Evolutionary conservation across 2,329 filamentous ascomycete genomes (phyloP), one percentile per base, ranked within the genome.

Genomic region (Grosmannia penicillata): DNA sequence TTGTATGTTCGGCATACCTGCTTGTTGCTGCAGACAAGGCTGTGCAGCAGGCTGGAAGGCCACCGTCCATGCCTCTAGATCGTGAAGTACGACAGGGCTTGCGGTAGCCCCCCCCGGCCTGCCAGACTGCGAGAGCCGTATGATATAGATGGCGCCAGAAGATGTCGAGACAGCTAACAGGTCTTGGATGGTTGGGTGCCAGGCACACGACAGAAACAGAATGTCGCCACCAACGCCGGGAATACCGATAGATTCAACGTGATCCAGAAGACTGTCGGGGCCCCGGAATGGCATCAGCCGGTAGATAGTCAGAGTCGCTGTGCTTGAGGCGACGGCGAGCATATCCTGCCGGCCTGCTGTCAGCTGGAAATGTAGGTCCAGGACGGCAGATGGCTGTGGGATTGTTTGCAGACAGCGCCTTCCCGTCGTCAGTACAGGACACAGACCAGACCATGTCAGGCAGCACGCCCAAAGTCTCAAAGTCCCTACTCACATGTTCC

Each of bases 301-400:
- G 56, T 79, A 85, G 36, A 89, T 62, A 1, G 69, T 69, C 11
- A 93, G 59, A 0, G 69, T 68, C 0, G 80, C 83, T 1, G 80
- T 83, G 44, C 85, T 94, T 2, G 82, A 83, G 8, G 84, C 83
- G 4, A 79, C 75, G 9, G 76, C 85, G 38, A 93, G 67, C 4
- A 81, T 59, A 23, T 67, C 65, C 36, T 57, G 59, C 8, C 49
- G 49, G 38, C 64, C 54, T 2, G 50, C 45, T 37, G 58, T 52
- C 2, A 71, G 73, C 43, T 78, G 74, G 55, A 95, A 96, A 48
- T 87, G 83, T 23, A 95, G 63, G 53, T 95, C 87, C 38, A 95
- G 69, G 22, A 95, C 70, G 6, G 84, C 87, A 37, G 77, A 84
- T 4, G 75, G 70, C 18, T 82, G 75, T 6, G 62, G 51, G 5